These are phyloP conservation scores for Cercospora brassicicola DNA, from an alignment of 2,329 filamentous ascomycete genomes.

Conservation along the genomic window DNA sequence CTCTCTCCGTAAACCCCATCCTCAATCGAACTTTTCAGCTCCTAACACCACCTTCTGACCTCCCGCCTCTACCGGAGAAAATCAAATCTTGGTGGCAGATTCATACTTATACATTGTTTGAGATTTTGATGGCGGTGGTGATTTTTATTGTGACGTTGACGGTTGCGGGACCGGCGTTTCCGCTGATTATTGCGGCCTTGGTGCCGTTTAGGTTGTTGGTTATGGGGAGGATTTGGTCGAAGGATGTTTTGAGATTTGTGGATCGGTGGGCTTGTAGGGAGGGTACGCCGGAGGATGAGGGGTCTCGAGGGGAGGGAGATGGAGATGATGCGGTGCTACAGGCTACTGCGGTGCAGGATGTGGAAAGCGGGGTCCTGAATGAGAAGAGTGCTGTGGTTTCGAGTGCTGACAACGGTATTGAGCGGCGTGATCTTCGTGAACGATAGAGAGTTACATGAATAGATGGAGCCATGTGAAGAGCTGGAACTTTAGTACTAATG, in stretches of 20 bases:
- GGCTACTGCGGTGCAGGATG: not conserved
- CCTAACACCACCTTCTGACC: constrained; percentile 53
- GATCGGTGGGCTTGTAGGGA: constrained; percentile 48
- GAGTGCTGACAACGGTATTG: not conserved
- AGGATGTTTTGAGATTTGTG: constrained; percentile 57
- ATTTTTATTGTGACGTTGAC: constrained; percentile 66
- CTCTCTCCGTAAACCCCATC: constrained; percentile 63
- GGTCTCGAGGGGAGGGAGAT: not conserved
- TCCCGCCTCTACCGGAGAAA: constrained; percentile 30
- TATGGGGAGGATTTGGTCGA: constrained; percentile 62
- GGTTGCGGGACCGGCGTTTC: constrained; percentile 63
- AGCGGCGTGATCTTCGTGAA: not conserved
- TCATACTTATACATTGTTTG: constrained; percentile 59
- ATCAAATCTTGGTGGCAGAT: constrained; percentile 52
- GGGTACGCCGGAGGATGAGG: constrained; percentile 37
- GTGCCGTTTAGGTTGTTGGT: constrained; percentile 62
- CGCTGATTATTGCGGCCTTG: constrained; percentile 63
- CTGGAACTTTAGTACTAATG: not conserved
- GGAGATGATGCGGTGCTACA: not conserved
- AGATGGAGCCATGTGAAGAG: not conserved
- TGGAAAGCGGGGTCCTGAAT: not conserved
- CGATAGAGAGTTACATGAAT: not conserved
- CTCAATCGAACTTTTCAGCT: constrained; percentile 59
- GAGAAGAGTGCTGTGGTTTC: not conserved
- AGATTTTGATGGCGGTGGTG: constrained; percentile 58